phyloP scores from a whole-genome alignment of 345 rosid genomes.

The Carallia pectinifolia region DNA sequence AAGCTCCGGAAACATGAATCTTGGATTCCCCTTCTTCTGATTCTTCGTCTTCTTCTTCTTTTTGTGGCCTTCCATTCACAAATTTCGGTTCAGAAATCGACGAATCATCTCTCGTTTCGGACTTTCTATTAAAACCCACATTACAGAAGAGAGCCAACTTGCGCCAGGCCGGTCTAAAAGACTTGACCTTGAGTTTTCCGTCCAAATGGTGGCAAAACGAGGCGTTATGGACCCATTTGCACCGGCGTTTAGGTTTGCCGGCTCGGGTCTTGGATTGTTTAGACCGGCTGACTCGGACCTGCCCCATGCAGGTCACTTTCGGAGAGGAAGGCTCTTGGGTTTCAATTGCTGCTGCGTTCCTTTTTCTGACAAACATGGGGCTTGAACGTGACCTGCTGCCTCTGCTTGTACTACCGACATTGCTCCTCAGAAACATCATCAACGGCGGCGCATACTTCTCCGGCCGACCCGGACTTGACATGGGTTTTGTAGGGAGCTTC shows the following conservation, averaged over 20 bases:
- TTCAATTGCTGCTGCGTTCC: conserved; percentile 43
- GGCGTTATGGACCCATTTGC: conserved; percentile 46
- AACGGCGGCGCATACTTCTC: conserved; percentile 87
- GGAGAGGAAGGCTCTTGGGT: conserved; percentile 92
- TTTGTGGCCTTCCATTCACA: too few species aligned
- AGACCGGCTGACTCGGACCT: conserved; percentile 71
- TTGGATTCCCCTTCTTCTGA: conserved; percentile 28
- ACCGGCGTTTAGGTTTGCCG: conserved; percentile 21
- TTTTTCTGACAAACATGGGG: conserved; percentile 73
- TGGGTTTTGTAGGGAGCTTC: conserved; percentile 67
- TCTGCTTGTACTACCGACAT: conserved; percentile 63
- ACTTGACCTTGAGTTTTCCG: conserved; percentile 26
- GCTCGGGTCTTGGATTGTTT: conserved; percentile 34
- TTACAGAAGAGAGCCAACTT: conserved; percentile 37
- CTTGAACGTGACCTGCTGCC: conserved; percentile 72
- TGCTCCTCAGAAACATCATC: conserved; percentile 75
- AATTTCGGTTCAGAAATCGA: too few species aligned
- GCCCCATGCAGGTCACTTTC: conserved; percentile 97
- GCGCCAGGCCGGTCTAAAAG: conserved; percentile 38
- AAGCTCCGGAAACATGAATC: conserved; percentile 31
- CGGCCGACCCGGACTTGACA: conserved; percentile 84
- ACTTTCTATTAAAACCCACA: conserved; percentile 21
- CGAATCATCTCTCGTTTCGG: conserved; percentile 15
- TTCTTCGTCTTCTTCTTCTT: neutral
- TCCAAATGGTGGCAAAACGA: conserved; percentile 27